Conservation (phyloP, 805 yeast genomes). For the Myxozyma neglecta region DNA sequence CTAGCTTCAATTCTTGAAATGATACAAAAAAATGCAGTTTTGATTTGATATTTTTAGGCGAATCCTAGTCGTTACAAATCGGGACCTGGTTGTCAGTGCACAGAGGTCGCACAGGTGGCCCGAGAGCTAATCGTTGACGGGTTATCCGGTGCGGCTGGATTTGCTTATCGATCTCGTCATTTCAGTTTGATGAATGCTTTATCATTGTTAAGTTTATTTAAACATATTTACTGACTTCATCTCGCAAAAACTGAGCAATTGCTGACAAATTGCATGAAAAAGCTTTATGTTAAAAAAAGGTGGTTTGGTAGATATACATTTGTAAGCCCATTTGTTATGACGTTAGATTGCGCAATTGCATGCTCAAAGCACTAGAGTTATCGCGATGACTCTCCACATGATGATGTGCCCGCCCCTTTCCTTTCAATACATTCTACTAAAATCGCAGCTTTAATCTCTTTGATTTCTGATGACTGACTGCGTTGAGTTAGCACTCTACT, state of each 20-base stretch:
- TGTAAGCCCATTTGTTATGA: not conserved
- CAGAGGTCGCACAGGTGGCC: too few relatives aligned
- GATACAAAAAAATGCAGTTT: too few relatives aligned
- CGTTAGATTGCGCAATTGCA: constrained; percentile 11
- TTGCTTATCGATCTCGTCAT: not conserved
- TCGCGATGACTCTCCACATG: not conserved
- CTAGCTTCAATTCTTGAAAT: too few relatives aligned
- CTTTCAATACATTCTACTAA: too few relatives aligned
- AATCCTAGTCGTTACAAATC: too few relatives aligned
- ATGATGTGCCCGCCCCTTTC: too few relatives aligned
- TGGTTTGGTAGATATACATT: not conserved
- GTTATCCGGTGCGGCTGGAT: not conserved
- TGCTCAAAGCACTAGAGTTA: not conserved
- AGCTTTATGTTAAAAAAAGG: not conserved
- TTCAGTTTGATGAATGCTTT: not conserved
- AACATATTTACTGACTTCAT: not conserved
- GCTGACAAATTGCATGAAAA: not conserved
- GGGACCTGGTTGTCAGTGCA: too few relatives aligned
- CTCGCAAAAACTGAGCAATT: not conserved
- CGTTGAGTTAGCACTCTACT: too few relatives aligned
- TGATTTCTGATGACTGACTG: too few relatives aligned
- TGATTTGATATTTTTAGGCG: too few relatives aligned
- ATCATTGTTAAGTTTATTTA: not conserved
- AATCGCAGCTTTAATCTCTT: too few relatives aligned
- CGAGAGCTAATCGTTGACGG: not conserved